These are phyloP conservation scores for Picea sitchensis DNA, from an alignment of 75 land plant species.

Conservation along the genomic window DNA sequence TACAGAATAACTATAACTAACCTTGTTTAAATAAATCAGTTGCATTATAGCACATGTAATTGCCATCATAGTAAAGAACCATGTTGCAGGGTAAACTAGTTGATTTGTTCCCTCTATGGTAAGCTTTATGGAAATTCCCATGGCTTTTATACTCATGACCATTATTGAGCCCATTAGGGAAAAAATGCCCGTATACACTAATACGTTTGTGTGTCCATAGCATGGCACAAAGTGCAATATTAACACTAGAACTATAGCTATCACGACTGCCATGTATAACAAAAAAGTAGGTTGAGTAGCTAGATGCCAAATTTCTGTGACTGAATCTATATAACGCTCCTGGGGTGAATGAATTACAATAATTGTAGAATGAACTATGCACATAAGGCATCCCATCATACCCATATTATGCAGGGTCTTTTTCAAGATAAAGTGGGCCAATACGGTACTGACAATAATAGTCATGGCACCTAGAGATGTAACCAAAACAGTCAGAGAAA, in stretches of 20 bases:
- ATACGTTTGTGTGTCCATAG: slow-evolving; percentile 83
- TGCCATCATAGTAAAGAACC: slow-evolving; percentile 79
- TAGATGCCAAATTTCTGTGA: slow-evolving; percentile 70
- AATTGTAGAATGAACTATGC: slow-evolving; percentile 90
- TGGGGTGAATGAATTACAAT: slow-evolving; percentile 89
- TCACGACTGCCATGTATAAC: slow-evolving; percentile 49
- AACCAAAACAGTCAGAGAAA: slow-evolving; percentile 81
- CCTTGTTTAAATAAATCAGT: slow-evolving; percentile 94
- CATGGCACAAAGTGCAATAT: slow-evolving; percentile 75
- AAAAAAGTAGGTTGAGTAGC: slow-evolving; percentile 82
- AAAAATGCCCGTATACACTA: slow-evolving; percentile 92
- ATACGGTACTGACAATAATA: slow-evolving; percentile 70
- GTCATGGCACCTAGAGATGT: slow-evolving; percentile 85
- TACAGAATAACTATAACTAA: slow-evolving; percentile 12
- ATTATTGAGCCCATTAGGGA: slow-evolving; percentile 88
- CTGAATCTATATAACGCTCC: slow-evolving; percentile 77
- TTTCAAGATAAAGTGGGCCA: slow-evolving; percentile 54
- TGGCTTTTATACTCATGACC: slow-evolving; percentile 97
- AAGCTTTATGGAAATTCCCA: slow-evolving; percentile 92
- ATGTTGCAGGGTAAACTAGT: slow-evolving; percentile 71
- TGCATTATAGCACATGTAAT: slow-evolving; percentile 77
- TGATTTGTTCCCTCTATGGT: slow-evolving; percentile 84
- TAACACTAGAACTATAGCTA: slow-evolving; percentile 59
- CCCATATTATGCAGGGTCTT: slow-evolving; percentile 28
- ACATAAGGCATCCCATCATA: slow-evolving; percentile 58